phyloP scores from a whole-genome alignment of 164 flowering plant species.

The Tetracentron sinense region DNA sequence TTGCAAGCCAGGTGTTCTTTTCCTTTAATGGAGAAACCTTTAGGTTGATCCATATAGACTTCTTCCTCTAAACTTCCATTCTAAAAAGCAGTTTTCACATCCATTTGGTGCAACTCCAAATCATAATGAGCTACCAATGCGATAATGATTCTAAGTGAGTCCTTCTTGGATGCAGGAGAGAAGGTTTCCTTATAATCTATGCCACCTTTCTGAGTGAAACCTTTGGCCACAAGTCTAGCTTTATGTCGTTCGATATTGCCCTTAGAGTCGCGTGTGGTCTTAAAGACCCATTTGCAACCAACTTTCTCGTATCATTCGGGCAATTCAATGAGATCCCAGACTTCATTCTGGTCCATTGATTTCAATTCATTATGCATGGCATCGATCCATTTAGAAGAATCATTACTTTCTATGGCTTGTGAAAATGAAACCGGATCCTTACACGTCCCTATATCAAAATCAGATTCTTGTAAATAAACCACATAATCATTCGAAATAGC shows the following conservation, averaged over 20 bases:
- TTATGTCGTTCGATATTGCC: neutral
- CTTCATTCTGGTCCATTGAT: neutral
- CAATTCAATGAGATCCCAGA: neutral
- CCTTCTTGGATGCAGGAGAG: no score
- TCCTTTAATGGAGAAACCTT: no score
- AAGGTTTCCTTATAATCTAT: no score
- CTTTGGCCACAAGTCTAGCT: neutral
- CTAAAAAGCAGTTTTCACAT: no score
- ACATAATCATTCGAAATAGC: slow-evolving; percentile 15
- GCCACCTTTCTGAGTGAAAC: neutral
- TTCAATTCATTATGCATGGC: neutral
- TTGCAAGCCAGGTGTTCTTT: no score
- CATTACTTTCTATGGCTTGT: neutral
- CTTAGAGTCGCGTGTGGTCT: neutral
- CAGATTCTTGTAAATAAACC: slow-evolving; percentile 3
- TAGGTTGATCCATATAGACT: no score
- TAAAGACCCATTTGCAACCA: neutral
- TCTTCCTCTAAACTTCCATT: no score
- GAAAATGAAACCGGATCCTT: neutral
- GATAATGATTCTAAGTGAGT: no score
- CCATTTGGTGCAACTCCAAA: no score
- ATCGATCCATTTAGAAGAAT: neutral
- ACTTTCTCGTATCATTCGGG: neutral
- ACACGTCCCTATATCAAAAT: neutral
- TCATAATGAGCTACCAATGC: no score